These are phyloP conservation scores for Exophiala dermatitidis DNA, from an alignment of 2,329 filamentous ascomycete species.

Conservation along the genomic window DNA sequence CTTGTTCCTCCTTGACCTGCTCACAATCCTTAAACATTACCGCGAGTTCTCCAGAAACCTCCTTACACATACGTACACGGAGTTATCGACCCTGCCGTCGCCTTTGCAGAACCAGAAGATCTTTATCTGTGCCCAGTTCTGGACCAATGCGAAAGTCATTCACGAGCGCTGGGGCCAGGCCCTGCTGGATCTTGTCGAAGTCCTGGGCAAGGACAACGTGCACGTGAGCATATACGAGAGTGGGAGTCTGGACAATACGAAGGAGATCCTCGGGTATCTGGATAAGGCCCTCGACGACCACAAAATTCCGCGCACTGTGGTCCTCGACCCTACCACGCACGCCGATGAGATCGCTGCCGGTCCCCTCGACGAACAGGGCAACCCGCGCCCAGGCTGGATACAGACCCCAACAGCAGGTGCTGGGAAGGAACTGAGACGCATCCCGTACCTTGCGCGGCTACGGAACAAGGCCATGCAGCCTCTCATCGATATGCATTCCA, in stretches of 20 bases:
- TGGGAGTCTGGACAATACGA: constrained; percentile 63
- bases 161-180: constrained; percentile 56
- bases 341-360: constrained; percentile 46
- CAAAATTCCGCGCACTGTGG: constrained; percentile 50
- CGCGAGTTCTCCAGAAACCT: constrained; percentile 23
- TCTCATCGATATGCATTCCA: constrained; percentile 43
- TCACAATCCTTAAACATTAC: constrained; percentile 24
- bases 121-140: constrained; percentile 64
- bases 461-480: constrained; percentile 59
- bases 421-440: constrained; percentile 53
- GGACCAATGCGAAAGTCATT: constrained; percentile 58
- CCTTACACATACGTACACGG: constrained; percentile 17
- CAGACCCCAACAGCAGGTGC: constrained; percentile 28
- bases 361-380: constrained; percentile 37
- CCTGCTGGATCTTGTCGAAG: constrained; percentile 50
- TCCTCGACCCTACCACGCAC: constrained; percentile 54
- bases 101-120: constrained; percentile 35
- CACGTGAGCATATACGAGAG: constrained; percentile 63
- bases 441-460: constrained; percentile 59
- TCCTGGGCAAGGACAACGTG: constrained; percentile 57
- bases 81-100: constrained; percentile 18
- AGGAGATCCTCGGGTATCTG: constrained; percentile 52
- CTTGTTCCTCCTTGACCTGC: constrained; percentile 22
- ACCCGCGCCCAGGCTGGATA: constrained; percentile 53
- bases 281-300: constrained; percentile 34